Conservation (phyloP, 345 rosid species). For the Laguncularia racemosa region DNA sequence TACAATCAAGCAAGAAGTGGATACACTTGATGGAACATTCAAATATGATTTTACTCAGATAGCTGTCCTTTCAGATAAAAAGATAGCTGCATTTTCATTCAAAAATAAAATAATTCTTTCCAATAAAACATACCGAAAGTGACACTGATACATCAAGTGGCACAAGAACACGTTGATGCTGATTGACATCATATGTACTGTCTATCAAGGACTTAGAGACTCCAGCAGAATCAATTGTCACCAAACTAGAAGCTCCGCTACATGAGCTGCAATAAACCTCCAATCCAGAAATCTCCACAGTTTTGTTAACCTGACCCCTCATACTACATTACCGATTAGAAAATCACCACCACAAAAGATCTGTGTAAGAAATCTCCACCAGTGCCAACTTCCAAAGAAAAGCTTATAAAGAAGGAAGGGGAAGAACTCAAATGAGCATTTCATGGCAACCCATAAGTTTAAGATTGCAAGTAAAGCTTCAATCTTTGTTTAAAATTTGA, state of each 20-base stretch:
- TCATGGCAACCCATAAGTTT: no score
- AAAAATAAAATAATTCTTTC: no score
- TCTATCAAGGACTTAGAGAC: conserved; percentile 29
- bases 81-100: no score
- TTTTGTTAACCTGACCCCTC: conserved; percentile 67
- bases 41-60: no score
- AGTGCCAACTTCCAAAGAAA: not conserved
- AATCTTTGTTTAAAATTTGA: no score
- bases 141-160: conserved; percentile 55
- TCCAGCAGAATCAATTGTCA: conserved; percentile 20
- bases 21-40: no score
- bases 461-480: no score
- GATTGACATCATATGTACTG: conserved; percentile 33
- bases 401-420: not conserved
- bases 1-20: no score
- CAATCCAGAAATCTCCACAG: conserved; percentile 56
- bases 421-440: no score
- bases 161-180: conserved; percentile 40
- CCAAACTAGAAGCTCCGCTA: conserved; percentile 30
- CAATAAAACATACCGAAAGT: conserved; percentile 44
- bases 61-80: no score
- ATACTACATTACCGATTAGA: conserved; percentile 16
- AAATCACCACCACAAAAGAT: not conserved
- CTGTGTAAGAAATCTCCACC: not conserved
- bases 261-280: conserved; percentile 61